phyloP scores from a whole-genome alignment of 345 rosid genomes.

The Jatropha curcas region DNA sequence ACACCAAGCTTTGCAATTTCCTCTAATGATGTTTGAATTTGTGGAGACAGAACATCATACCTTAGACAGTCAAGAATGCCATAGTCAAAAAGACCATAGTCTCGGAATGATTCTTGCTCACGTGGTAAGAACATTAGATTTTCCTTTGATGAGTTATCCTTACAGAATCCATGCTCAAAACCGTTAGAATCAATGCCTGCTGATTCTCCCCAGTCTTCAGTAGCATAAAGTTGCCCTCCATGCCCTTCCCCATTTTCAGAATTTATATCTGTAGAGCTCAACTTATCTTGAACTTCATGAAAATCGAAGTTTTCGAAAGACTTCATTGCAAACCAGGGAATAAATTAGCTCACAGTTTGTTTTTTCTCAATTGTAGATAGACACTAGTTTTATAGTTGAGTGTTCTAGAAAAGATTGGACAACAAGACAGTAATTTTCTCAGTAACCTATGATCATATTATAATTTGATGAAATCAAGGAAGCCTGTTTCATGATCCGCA shows the following conservation, averaged over 20 bases:
- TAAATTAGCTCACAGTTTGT: background rate
- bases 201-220: slow-evolving; percentile 21
- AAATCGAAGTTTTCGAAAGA: slow-evolving; percentile 10
- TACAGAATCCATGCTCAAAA: background rate
- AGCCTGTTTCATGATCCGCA: background rate
- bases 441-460: background rate
- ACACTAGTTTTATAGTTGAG: background rate
- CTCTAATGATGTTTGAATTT: slow-evolving; percentile 22
- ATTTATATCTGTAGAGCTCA: slow-evolving; percentile 22
- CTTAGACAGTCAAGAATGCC: too few species aligned
- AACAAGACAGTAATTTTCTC: background rate
- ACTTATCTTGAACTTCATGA: slow-evolving; percentile 17
- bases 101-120: background rate
- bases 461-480: slow-evolving; percentile 8
- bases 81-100: background rate
- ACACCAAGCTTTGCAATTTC: slow-evolving; percentile 26
- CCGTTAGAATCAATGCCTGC: slow-evolving; percentile 3
- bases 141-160: background rate
- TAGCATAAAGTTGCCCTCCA: slow-evolving; percentile 10
- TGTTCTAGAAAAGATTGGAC: background rate
- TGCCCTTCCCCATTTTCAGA: slow-evolving; percentile 6
- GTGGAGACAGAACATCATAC: slow-evolving; percentile 20
- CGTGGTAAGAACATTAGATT: background rate
- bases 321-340: background rate
- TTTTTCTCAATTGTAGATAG: background rate